A percentile compares a stretch with the other conserved stretches of the same genome.
Conservation (phyloP, 495 filamentous ascomycete genomes). For the Hypoxylon perforatum region DNA sequence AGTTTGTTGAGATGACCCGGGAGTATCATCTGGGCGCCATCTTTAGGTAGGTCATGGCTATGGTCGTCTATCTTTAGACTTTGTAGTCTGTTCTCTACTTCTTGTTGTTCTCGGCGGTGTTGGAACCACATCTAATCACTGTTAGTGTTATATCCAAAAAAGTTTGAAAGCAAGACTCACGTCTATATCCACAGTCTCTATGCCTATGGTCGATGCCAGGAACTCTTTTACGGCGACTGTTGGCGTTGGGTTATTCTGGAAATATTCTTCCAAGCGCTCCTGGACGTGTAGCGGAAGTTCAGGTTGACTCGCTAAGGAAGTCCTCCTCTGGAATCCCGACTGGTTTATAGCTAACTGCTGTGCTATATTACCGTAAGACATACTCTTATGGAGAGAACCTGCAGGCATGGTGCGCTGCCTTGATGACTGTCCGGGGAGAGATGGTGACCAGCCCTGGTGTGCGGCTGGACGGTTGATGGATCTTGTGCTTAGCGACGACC, state of each 20-base stretch:
- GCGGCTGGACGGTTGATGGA: constrained; percentile 10
- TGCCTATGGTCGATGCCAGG: constrained; percentile 54
- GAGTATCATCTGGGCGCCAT: constrained; percentile 56
- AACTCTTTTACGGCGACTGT: constrained; percentile 51
- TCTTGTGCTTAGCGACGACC: constrained; percentile 5
- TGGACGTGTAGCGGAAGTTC: constrained; percentile 51
- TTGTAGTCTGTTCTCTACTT: constrained; percentile 51
- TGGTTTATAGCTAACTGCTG: constrained; percentile 44
- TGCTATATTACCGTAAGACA: constrained; percentile 36
- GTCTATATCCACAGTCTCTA: constrained; percentile 51
- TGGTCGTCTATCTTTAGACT: constrained; percentile 49
- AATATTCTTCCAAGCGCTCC: constrained; percentile 57
- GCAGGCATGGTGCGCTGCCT: constrained; percentile 27
- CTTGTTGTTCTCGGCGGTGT: constrained; percentile 55
- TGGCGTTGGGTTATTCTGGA: constrained; percentile 51
- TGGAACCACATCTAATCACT: constrained; percentile 52
- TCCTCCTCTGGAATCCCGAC: constrained; percentile 44
- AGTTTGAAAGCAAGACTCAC: constrained; percentile 28
- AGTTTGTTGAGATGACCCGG: constrained; percentile 59
- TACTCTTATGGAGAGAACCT: constrained; percentile 33
- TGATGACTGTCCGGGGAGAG: constrained; percentile 9
- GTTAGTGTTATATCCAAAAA: constrained; percentile 6
- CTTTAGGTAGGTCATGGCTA: constrained; percentile 30
- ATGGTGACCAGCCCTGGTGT: constrained; percentile 5
- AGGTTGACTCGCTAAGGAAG: constrained; percentile 42